Conservation (phyloP, 306 rosid species). For the Lathyrus sativus region DNA sequence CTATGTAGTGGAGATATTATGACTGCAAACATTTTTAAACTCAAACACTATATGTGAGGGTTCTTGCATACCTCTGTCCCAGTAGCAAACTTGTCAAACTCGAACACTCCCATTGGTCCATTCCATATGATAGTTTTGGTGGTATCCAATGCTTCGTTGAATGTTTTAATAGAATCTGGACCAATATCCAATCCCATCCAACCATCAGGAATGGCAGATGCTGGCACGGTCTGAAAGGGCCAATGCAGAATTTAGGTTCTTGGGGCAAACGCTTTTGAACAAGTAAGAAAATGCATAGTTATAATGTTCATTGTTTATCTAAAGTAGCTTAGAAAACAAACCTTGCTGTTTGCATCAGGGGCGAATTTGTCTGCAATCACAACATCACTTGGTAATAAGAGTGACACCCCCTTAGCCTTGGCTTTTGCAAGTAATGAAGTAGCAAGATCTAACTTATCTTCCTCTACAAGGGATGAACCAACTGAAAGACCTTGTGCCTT, state of each 20-base stretch:
- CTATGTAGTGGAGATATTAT: conserved; percentile 26
- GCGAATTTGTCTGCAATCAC: conserved; percentile 96
- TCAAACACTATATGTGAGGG: background rate
- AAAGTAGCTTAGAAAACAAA: conserved; percentile 45
- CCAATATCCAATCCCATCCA: conserved; percentile 99
- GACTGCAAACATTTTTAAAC: conserved; percentile 23
- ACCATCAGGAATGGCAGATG: conserved; percentile 96
- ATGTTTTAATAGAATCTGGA: conserved; percentile 88
- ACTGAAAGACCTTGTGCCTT: conserved; percentile 98
- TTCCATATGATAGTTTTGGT: conserved; percentile 97
- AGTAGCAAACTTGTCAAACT: conserved; percentile 90
- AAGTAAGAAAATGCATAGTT: conserved; percentile 2
- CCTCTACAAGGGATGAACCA: conserved; percentile 97
- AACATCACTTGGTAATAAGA: conserved; percentile 88
- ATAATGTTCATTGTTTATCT: background rate
- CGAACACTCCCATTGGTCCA: conserved; percentile 99
- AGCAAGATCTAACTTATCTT: conserved; percentile 89
- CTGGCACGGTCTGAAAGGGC: conserved; percentile 73
- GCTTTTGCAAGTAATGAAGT: conserved; percentile 83
- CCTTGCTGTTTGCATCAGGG: conserved; percentile 99
- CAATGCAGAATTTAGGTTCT: conserved; percentile 33
- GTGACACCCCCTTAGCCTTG: conserved; percentile 94
- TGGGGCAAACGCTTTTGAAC: conserved; percentile 6
- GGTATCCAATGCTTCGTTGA: conserved; percentile 79
- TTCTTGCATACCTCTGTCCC: conserved; percentile 84